Evolutionary conservation across 495 filamentous ascomycete species (phyloP).

Genomic region (Talaromyces adpressus): DNA sequence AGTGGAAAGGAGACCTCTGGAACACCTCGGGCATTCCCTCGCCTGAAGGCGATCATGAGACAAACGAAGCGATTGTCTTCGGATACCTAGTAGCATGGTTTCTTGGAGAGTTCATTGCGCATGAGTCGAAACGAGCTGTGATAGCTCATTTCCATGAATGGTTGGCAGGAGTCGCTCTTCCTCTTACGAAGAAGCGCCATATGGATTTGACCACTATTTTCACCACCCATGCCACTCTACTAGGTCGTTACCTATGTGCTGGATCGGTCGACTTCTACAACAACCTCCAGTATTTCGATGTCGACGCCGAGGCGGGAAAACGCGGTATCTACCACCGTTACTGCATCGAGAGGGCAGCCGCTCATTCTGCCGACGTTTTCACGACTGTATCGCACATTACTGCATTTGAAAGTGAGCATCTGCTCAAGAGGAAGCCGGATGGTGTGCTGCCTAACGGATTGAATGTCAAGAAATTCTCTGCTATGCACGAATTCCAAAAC

Average conservation of each 20-base stretch:
- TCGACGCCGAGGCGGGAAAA: conserved; percentile 94
- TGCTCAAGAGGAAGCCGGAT: conserved; percentile 95
- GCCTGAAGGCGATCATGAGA: conserved; percentile 86
- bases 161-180: conserved; percentile 93
- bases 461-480: conserved; percentile 98
- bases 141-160: conserved; percentile 99
- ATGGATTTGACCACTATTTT: conserved; percentile 99
- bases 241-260: conserved; percentile 93
- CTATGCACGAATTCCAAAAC: conserved; percentile 98
- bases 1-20: conserved; percentile 98
- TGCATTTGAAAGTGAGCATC: conserved; percentile 93
- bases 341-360: conserved; percentile 91
- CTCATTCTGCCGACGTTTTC: conserved; percentile 91
- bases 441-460: conserved; percentile 93
- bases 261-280: conserved; percentile 99
- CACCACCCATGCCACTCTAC: conserved; percentile 91
- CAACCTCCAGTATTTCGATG: conserved; percentile 95
- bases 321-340: conserved; percentile 98
- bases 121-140: conserved; percentile 83
- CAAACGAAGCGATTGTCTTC: conserved; percentile 96
- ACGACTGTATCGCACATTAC: conserved; percentile 99
- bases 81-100: conserved; percentile 98
- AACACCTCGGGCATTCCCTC: conserved; percentile 85
- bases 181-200: conserved; percentile 81
- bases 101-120: conserved; percentile 92